Percentiles rank a stretch among this genome's conserved stretches.
These are phyloP conservation scores for Penicillium cosmopolitanum DNA, from an alignment of 495 filamentous ascomycete genomes.

Conservation along the genomic window DNA sequence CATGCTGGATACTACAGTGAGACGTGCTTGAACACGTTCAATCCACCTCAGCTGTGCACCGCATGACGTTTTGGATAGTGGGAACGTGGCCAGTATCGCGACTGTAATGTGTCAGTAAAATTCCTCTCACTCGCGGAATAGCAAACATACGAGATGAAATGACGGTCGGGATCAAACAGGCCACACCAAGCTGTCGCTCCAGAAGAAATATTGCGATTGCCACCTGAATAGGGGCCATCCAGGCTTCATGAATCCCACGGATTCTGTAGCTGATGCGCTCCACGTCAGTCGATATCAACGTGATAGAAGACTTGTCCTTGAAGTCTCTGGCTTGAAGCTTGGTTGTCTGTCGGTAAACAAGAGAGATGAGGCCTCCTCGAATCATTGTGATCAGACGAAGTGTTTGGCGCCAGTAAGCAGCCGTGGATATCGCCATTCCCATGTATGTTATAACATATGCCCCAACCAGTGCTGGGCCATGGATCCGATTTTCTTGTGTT, in stretches of 20 bases:
- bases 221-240: constrained; percentile 56
- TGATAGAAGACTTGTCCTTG: constrained; percentile 48
- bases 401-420: constrained; percentile 54
- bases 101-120: constrained; percentile 5
- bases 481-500: constrained; percentile 26
- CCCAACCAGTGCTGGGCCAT: constrained; percentile 60
- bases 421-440: constrained; percentile 54
- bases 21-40: constrained; percentile 36
- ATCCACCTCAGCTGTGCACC: constrained; percentile 39
- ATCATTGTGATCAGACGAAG: constrained; percentile 54
- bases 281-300: constrained; percentile 60
- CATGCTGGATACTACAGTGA: constrained; percentile 38
- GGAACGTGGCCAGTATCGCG: constrained; percentile 19
- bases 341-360: constrained; percentile 33
- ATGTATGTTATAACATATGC: constrained; percentile 58
- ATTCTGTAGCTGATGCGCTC: constrained; percentile 43
- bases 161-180: constrained; percentile 47
- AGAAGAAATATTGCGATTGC: constrained; percentile 55
- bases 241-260: constrained; percentile 48
- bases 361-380: constrained; percentile 52
- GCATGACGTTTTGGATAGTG: constrained; percentile 15
- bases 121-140: not conserved
- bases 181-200: constrained; percentile 52
- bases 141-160: constrained; percentile 40
- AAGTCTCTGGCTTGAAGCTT: constrained; percentile 27